These are phyloP conservation scores for Hyaloscypha bicolor DNA, from an alignment of 495 filamentous ascomycete genomes.

Conservation along the genomic window DNA sequence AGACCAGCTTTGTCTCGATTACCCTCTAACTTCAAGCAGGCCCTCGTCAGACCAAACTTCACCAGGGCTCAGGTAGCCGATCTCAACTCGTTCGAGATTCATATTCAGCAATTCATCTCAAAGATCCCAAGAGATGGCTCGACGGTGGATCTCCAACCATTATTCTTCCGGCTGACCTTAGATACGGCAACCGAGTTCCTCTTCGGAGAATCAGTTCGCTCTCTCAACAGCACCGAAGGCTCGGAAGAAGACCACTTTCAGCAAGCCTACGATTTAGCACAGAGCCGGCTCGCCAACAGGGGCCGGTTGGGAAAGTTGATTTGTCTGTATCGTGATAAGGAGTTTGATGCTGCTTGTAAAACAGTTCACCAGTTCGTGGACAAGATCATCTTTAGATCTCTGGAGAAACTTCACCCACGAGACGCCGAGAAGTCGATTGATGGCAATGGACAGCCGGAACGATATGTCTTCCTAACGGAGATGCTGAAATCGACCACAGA, in stretches of 20 bases:
- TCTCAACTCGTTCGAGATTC: slow-evolving; percentile 55
- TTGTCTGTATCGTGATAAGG: slow-evolving; percentile 8
- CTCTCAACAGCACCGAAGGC: slow-evolving; percentile 34
- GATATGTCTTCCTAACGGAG: slow-evolving; percentile 36
- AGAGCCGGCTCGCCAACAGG: slow-evolving; percentile 21
- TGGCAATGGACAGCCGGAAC: slow-evolving; percentile 54
- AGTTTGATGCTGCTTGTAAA: slow-evolving; percentile 27
- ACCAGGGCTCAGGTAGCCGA: slow-evolving; percentile 53
- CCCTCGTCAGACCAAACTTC: slow-evolving; percentile 51
- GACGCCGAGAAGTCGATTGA: slow-evolving; percentile 36
- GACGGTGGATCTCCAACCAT: slow-evolving; percentile 62
- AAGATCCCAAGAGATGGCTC: slow-evolving; percentile 47
- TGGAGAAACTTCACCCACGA: slow-evolving; percentile 35
- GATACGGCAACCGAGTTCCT: slow-evolving; percentile 76
- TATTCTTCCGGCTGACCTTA: slow-evolving; percentile 68
- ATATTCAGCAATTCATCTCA: slow-evolving; percentile 56
- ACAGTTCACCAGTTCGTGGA: slow-evolving; percentile 32
- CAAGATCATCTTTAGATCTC: slow-evolving; percentile 37
- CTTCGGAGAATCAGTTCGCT: slow-evolving; percentile 58
- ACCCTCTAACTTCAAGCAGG: slow-evolving; percentile 5
- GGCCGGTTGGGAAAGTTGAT: slow-evolving; percentile 25
- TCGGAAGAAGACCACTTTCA: slow-evolving; percentile 23
- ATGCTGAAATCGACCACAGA: slow-evolving; percentile 32
- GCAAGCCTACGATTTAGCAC: slow-evolving; percentile 26
- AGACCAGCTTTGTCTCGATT: no score